phyloP scores from a whole-genome alignment of 73 alveolate genomes.

The Paramecium sexaurelia region DNA sequence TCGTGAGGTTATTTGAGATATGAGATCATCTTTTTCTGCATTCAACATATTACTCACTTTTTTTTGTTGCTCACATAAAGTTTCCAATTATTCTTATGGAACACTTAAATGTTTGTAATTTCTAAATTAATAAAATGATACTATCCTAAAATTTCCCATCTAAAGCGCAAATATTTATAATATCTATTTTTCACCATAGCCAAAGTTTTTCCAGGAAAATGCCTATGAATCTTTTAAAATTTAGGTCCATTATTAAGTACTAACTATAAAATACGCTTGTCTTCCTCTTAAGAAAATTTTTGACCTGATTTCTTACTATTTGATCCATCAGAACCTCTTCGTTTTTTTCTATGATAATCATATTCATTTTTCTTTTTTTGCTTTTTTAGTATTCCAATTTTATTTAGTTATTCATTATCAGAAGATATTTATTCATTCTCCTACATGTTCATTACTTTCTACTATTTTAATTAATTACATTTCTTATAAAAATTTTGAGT shows the following conservation, averaged over 20 bases:
- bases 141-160: slow-evolving; percentile 49
- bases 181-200: slow-evolving; percentile 56
- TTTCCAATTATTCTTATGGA: not conserved
- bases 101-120: slow-evolving; percentile 52
- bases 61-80: slow-evolving; percentile 30
- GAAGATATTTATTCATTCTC: not conserved
- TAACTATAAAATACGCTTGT: not conserved
- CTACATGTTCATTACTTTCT: not conserved
- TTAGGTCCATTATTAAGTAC: slow-evolving; percentile 30
- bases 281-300: slow-evolving; percentile 29
- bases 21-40: not conserved
- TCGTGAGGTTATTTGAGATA: not conserved
- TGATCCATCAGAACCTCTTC: slow-evolving; percentile 1
- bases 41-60: not conserved
- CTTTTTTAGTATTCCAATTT: not conserved
- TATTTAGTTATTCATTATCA: not conserved
- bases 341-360: not conserved
- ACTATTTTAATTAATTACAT: not conserved
- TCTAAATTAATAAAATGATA: not conserved
- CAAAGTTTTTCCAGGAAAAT: slow-evolving; percentile 37
- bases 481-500: not conserved
- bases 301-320: not conserved
- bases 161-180: not conserved
- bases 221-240: slow-evolving; percentile 25
- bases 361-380: not conserved